phyloP scores from a whole-genome alignment of 1,284 basidiomycete genomes.

The Caloboletus firmus region DNA sequence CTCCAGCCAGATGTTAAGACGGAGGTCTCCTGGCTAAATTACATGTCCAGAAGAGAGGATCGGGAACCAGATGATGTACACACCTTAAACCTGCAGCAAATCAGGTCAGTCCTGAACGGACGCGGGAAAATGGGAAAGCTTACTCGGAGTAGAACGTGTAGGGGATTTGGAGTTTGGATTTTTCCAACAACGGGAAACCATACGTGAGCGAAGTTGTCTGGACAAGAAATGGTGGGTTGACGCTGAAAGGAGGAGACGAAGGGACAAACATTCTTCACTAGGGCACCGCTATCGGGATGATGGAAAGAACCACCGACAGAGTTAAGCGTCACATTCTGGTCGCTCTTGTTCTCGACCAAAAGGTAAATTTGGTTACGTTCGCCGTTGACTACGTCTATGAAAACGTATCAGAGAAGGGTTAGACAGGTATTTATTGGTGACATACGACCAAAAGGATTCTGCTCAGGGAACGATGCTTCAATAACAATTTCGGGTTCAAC shows the following conservation, averaged over 20 bases:
- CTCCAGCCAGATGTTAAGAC: constrained; percentile 78
- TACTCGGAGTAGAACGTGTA: constrained; percentile 85
- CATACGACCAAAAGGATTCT: constrained; percentile 82
- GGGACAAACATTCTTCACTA: constrained; percentile 74
- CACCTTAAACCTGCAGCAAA: constrained; percentile 62
- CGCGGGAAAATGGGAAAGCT: constrained; percentile 35
- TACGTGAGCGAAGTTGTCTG: constrained; percentile 68
- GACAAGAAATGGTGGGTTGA: constrained; percentile 5
- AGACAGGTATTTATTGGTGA: constrained; percentile 21
- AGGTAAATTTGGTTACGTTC: constrained; percentile 74
- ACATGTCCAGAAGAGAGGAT: constrained; percentile 1
- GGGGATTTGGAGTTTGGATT: constrained; percentile 69
- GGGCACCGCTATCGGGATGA: constrained; percentile 60
- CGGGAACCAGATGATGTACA: neutral
- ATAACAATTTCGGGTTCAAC: constrained; percentile 56
- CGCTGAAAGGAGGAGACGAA: neutral
- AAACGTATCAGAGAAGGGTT: constrained; percentile 10
- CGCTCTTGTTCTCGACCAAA: constrained; percentile 73
- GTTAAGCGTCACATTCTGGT: constrained; percentile 73
- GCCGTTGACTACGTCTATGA: constrained; percentile 80
- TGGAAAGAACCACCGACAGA: constrained; percentile 73
- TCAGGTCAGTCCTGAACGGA: constrained; percentile 14
- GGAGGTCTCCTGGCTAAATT: constrained; percentile 71
- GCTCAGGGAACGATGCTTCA: constrained; percentile 69
- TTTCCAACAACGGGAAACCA: constrained; percentile 59